Conservation (phyloP, 2,329 filamentous ascomycete species). For the Parascedosporium putredinis region DNA sequence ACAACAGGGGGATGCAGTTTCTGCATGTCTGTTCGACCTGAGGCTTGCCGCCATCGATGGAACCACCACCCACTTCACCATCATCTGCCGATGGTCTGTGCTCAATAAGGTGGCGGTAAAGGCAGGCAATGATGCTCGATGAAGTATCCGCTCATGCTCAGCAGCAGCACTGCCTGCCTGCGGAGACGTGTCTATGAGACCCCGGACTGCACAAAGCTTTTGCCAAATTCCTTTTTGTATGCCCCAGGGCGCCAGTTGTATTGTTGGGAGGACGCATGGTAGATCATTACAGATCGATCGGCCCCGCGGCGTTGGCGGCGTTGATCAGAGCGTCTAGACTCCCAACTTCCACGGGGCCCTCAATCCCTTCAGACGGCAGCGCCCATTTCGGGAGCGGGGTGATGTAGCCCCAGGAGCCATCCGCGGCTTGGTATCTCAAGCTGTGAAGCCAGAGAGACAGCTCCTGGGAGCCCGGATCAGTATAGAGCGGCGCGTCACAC, state of each 20-base stretch:
- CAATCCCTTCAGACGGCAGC: conserved; percentile 61
- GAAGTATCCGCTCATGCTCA: too few species aligned
- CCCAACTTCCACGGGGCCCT: conserved; percentile 60
- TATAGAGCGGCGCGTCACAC: conserved; percentile 84
- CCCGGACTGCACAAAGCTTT: not conserved
- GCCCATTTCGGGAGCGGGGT: conserved; percentile 83
- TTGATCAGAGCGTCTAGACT: conserved; percentile 48
- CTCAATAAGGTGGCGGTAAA: not conserved
- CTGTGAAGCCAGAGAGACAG: conserved; percentile 91
- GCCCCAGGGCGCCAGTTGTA: too few species aligned
- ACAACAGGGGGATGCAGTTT: not conserved
- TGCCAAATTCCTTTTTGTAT: not conserved
- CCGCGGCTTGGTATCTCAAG: conserved; percentile 73
- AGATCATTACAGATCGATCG: not conserved
- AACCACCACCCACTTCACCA: not conserved
- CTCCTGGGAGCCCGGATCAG: conserved; percentile 82
- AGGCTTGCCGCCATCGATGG: not conserved
- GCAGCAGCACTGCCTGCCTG: too few species aligned
- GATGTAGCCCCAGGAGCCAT: conserved; percentile 77
- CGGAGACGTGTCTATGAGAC: not conserved
- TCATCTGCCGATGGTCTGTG: conserved; percentile 3
- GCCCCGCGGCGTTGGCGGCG: conserved; percentile 20
- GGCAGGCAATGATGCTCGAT: too few species aligned
- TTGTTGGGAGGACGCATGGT: too few species aligned
- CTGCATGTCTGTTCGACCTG: conserved; percentile 1